These are phyloP conservation scores for Microsporum ferrugineum DNA, from an alignment of 2,329 filamentous ascomycete genomes.

Conservation along the genomic window DNA sequence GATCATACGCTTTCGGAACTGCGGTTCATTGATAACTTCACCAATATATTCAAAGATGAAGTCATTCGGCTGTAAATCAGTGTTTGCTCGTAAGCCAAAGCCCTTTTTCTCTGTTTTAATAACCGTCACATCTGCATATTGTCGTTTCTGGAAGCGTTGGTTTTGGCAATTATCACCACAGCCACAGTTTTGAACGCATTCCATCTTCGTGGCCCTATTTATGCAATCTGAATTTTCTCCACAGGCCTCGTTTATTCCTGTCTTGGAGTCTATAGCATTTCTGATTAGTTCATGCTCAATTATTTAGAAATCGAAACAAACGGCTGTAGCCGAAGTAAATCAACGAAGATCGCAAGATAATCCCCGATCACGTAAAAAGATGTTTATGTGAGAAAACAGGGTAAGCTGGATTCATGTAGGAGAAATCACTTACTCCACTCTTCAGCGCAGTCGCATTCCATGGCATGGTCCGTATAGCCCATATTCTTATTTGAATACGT, in stretches of 20 bases:
- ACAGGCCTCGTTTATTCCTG: slow-evolving; percentile 64
- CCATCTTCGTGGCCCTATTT: slow-evolving; percentile 96
- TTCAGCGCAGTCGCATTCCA: slow-evolving; percentile 91
- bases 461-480: slow-evolving; percentile 79
- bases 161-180: slow-evolving; percentile 86
- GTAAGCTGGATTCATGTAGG: slow-evolving; percentile 18
- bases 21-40: slow-evolving; percentile 88
- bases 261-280: slow-evolving; percentile 35
- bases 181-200: slow-evolving; percentile 77
- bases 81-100: slow-evolving; percentile 75
- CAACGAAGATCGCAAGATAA: not conserved
- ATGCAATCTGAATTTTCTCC: slow-evolving; percentile 97
- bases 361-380: not conserved
- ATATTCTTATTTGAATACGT: slow-evolving; percentile 85
- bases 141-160: slow-evolving; percentile 80
- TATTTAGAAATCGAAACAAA: not conserved
- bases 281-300: not conserved
- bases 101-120: slow-evolving; percentile 98
- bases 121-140: slow-evolving; percentile 84
- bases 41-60: slow-evolving; percentile 98
- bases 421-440: slow-evolving; percentile 68
- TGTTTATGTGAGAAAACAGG: slow-evolving; percentile 4
- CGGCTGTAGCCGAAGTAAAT: too few relatives aligned
- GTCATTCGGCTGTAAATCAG: slow-evolving; percentile 65
- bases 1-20: slow-evolving; percentile 78